These are phyloP conservation scores for Venturia asperata DNA, from an alignment of 2,329 filamentous ascomycete genomes.

Conservation along the genomic window DNA sequence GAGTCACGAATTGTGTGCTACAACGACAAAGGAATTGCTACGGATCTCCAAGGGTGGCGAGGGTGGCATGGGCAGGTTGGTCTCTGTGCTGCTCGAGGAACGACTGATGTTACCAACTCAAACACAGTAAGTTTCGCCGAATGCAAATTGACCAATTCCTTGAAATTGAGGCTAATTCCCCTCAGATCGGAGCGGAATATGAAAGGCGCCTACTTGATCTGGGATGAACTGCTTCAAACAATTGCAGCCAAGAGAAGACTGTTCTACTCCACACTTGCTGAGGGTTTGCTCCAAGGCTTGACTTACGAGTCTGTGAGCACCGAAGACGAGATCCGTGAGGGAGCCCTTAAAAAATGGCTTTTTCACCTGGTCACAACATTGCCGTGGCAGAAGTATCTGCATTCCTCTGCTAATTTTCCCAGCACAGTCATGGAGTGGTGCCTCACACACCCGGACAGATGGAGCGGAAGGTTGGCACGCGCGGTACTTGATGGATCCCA, in stretches of 20 bases:
- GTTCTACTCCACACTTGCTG: neutral
- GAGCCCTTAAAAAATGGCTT: neutral
- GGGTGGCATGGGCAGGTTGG: neutral
- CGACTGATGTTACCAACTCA: constrained; percentile 9
- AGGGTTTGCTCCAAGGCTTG: neutral
- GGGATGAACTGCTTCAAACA: constrained; percentile 13
- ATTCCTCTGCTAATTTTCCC: neutral
- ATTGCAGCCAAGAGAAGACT: neutral
- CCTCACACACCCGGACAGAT: neutral
- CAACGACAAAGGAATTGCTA: neutral
- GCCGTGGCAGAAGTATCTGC: neutral
- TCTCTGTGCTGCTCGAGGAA: constrained; percentile 11
- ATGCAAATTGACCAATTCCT: neutral
- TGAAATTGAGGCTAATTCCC: neutral
- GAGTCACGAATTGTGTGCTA: too few relatives aligned
- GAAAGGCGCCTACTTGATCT: constrained; percentile 14
- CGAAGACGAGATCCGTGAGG: neutral
- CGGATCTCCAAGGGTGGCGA: neutral
- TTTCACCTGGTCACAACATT: neutral
- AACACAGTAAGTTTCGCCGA: constrained; percentile 1
- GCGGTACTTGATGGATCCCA: neutral
- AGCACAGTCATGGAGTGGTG: neutral
- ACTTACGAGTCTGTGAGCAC: neutral
- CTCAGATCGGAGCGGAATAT: neutral
- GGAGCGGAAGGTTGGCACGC: neutral